phyloP scores from a whole-genome alignment of 1,139 yeast genomes.

The Hyphopichia buzzinii region DNA sequence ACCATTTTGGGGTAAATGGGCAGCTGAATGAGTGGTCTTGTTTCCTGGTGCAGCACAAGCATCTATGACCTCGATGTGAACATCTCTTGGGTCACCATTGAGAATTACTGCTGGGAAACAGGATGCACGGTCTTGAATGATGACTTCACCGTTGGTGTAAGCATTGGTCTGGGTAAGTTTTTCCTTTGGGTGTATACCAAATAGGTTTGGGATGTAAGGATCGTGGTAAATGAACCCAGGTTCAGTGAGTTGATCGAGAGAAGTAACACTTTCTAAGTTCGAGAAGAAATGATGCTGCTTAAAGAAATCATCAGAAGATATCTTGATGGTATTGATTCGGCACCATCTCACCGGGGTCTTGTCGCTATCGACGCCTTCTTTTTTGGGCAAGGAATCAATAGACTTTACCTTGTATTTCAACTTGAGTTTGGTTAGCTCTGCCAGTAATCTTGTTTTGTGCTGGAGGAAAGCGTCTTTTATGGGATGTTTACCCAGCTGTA shows the following conservation, averaged over 20 bases:
- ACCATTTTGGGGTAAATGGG: conserved; percentile 42
- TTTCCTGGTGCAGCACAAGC: conserved; percentile 99
- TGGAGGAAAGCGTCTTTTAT: conserved; percentile 76
- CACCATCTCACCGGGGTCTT: conserved; percentile 90
- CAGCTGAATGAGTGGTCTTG: conserved; percentile 90
- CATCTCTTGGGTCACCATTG: conserved; percentile 46
- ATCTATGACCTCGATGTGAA: conserved; percentile 67
- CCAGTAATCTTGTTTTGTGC: conserved; percentile 76
- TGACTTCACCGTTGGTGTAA: conserved; percentile 72
- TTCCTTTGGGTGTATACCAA: conserved; percentile 77
- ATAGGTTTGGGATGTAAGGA: conserved; percentile 66
- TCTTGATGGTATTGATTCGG: conserved; percentile 61
- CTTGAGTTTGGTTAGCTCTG: conserved; percentile 78
- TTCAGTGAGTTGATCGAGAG: conserved; percentile 41
- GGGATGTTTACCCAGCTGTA: conserved; percentile 87
- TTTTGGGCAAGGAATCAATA: conserved; percentile 33
- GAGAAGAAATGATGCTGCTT: conserved; percentile 38
- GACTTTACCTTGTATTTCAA: conserved; percentile 57
- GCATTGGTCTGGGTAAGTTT: conserved; percentile 62
- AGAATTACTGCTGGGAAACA: conserved; percentile 92
- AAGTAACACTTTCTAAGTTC: conserved; percentile 47
- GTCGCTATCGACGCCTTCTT: conserved; percentile 39
- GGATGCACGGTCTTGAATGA: conserved; percentile 94
- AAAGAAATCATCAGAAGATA: conserved; percentile 39
- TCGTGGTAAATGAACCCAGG: conserved; percentile 70